Evolutionary conservation across 73 alveolate species (phyloP).

Genomic region (Paramecium sonneborni): DNA sequence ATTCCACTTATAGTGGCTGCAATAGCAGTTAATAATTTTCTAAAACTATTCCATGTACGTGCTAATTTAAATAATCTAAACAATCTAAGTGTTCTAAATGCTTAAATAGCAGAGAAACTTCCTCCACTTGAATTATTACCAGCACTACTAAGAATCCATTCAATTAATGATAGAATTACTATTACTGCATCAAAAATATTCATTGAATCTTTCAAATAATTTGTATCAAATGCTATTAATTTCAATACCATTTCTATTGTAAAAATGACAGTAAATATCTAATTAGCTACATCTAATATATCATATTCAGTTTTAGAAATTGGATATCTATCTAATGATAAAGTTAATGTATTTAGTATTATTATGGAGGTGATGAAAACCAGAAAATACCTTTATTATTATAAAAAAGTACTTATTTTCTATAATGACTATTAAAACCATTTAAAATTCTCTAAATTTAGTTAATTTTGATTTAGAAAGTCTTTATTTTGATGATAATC

Average conservation of each 20-base stretch:
- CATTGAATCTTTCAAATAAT: conserved; percentile 59
- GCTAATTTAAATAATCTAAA: conserved; percentile 74
- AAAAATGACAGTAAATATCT: conserved; percentile 57
- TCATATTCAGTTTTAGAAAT: conserved; percentile 9
- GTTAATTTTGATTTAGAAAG: not conserved
- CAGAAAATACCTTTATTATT: not conserved
- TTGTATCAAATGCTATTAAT: conserved; percentile 67
- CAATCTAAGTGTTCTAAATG: conserved; percentile 71
- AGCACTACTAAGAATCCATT: conserved; percentile 45
- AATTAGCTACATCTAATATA: conserved; percentile 36
- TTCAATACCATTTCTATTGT: conserved; percentile 60
- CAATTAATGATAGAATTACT: conserved; percentile 55
- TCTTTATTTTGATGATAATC: not conserved
- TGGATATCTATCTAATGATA: conserved; percentile 73
- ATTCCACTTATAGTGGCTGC: conserved; percentile 64
- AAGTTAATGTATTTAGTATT: conserved; percentile 57
- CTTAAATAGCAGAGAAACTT: conserved; percentile 60
- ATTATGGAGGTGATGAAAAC: not conserved
- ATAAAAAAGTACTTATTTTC: conserved; percentile 28
- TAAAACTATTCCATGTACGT: conserved; percentile 65
- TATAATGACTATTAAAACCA: conserved; percentile 26
- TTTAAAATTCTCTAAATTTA: not conserved
- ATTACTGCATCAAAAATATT: conserved; percentile 67
- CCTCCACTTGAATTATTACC: conserved; percentile 4
- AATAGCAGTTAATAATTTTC: conserved; percentile 55